A percentile compares a stretch with the other conserved stretches of the same genome.
phyloP scores from a whole-genome alignment of 2,329 filamentous ascomycete species.

The Apiospora malaysiana region DNA sequence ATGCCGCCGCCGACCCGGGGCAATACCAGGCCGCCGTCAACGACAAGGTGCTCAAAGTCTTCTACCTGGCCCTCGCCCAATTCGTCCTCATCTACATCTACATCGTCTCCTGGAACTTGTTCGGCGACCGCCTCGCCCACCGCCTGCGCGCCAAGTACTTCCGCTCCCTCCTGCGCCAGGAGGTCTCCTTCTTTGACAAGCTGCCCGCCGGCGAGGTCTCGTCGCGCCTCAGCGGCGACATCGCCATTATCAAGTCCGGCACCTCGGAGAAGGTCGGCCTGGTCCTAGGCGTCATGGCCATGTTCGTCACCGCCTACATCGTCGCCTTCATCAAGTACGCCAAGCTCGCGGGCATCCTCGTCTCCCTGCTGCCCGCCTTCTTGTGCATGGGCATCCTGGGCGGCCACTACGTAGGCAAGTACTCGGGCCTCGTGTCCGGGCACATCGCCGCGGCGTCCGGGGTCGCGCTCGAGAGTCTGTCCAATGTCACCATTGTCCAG shows the following conservation, averaged over 20 bases:
- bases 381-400: constrained; percentile 60
- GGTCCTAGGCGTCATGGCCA: constrained; percentile 59
- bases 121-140: constrained; percentile 61
- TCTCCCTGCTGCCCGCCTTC: constrained; percentile 61
- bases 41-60: constrained; percentile 60
- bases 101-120: constrained; percentile 62
- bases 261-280: constrained; percentile 69
- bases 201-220: constrained; percentile 62
- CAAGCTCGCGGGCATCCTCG: constrained; percentile 61
- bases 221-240: constrained; percentile 62
- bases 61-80: constrained; percentile 64
- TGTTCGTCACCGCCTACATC: constrained; percentile 66
- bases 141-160: constrained; percentile 62
- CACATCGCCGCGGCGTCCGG: constrained; percentile 58
- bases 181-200: constrained; percentile 63
- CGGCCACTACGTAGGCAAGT: constrained; percentile 54
- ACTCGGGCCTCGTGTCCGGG: constrained; percentile 49
- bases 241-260: constrained; percentile 64
- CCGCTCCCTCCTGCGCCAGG: constrained; percentile 58
- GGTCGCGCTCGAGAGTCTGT: constrained; percentile 60
- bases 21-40: constrained; percentile 48
- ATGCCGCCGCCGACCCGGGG: constrained; percentile 34
- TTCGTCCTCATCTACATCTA: constrained; percentile 64
- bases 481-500: constrained; percentile 59
- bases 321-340: constrained; percentile 66